phyloP scores from a whole-genome alignment of 495 filamentous ascomycete species.

The Bryoglossum gracile region DNA sequence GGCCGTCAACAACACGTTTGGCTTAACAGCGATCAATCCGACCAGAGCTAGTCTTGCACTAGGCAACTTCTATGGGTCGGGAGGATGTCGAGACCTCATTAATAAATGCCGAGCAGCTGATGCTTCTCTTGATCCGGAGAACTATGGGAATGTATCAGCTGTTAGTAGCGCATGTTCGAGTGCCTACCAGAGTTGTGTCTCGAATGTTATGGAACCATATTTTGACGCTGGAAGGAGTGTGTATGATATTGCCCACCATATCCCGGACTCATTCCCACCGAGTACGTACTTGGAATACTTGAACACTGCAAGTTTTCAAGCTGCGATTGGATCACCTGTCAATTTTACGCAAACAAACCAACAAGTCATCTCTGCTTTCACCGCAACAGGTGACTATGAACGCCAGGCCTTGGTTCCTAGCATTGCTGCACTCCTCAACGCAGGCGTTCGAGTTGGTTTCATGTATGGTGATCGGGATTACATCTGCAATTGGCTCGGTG shows the following conservation, averaged over 20 bases:
- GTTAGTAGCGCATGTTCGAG: slow-evolving; percentile 41
- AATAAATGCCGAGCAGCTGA: slow-evolving; percentile 40
- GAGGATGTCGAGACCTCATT: slow-evolving; percentile 48
- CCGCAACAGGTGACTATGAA: slow-evolving; percentile 43
- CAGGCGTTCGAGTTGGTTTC: slow-evolving; percentile 58
- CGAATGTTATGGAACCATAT: slow-evolving; percentile 41
- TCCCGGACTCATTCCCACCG: slow-evolving; percentile 56
- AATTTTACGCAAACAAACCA: slow-evolving; percentile 56
- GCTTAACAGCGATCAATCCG: slow-evolving; percentile 50
- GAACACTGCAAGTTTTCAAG: slow-evolving; percentile 53
- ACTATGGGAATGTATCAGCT: slow-evolving; percentile 33
- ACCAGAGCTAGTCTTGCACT: slow-evolving; percentile 32
- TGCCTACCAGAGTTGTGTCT: slow-evolving; percentile 35
- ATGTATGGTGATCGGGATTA: slow-evolving; percentile 62
- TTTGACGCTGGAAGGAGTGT: slow-evolving; percentile 39
- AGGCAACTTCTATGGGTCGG: slow-evolving; percentile 37
- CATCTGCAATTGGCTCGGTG: slow-evolving; percentile 63
- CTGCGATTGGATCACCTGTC: slow-evolving; percentile 54
- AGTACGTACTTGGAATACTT: slow-evolving; percentile 56
- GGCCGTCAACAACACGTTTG: slow-evolving; percentile 71
- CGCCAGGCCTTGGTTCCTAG: slow-evolving; percentile 39
- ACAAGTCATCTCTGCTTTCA: slow-evolving; percentile 46
- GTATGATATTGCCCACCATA: slow-evolving; percentile 54
- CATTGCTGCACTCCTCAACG: slow-evolving; percentile 44
- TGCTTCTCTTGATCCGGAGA: slow-evolving; percentile 35